Base-by-base conservation (phyloP, 192 early-diverging fungal species). In the Entomortierella parvispora region DNA sequence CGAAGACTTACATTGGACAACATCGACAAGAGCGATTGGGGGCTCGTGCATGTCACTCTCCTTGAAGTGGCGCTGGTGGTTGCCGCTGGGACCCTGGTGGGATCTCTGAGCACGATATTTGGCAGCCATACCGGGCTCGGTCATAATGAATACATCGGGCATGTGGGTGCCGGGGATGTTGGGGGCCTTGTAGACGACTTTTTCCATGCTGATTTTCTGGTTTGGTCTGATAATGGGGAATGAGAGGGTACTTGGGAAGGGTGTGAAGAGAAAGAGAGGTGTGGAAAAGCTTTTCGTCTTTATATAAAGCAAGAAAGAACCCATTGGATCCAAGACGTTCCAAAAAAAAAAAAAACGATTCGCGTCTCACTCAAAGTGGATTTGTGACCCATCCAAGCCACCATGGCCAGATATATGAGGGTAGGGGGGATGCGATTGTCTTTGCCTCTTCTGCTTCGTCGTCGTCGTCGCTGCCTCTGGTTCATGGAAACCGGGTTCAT, bases 61-160 rank as follows among this genome's bases (percentile, higher is more conserved):
- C 23, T 52, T 51, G 22, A 28, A 14, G 12, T 54, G 32, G 33
- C 49, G 47, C 46, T 20, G 23, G 40, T 49, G 53, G 34, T 50
- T 64, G 4, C 54, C 54, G 0, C 20, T 57, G 6, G 65, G 54
- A 1, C 54, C 65, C 4, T 67, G 54, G 65, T 67, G 65, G 45
- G 17, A 49, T 7, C 57, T 56, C 23, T 74, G 62, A 42, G 62
- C 70, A 32, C 70, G 70, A 57, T 74, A 74, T 43, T 74, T 74
- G 42, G 37, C 34, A 20, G 70, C 48, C 70, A 74, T 74, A n/a
- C 70, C 70, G 15, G 70, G 70, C 49, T 74, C 57, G 18, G 70
- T 22, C 57, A 74, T 10, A 46, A 76, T 46, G n/a, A 76, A 76
- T 58, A 76, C 65, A 54, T 76, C 72, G 28, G 72, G 65, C 72